Percentiles rank a stretch among this genome's conserved stretches.
Conservation (phyloP, 2,329 filamentous ascomycete species). For the Arthrobotrys pseudoclavata region DNA sequence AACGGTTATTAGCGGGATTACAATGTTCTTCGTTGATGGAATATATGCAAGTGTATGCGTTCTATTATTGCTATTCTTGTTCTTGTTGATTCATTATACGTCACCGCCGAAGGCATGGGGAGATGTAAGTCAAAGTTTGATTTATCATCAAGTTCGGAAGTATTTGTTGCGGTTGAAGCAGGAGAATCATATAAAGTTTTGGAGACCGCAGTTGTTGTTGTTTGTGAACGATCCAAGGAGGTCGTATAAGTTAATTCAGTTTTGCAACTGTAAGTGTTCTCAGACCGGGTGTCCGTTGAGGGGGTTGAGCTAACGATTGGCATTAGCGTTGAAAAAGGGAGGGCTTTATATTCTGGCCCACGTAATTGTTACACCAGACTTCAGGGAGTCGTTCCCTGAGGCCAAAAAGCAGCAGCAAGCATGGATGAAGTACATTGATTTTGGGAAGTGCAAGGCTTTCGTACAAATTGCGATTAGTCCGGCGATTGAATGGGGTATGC, state of each 20-base stretch:
- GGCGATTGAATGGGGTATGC: constrained; percentile 83
- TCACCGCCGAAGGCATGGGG: constrained; percentile 90
- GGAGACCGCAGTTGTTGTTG: constrained; percentile 85
- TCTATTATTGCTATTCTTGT: constrained; percentile 79
- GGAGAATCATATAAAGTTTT: constrained; percentile 88
- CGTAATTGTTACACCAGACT: constrained; percentile 88
- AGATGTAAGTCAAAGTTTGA: constrained; percentile 88
- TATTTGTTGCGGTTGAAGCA: constrained; percentile 85
- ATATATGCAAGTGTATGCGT: constrained; percentile 83
- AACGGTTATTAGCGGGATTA: constrained; percentile 79
- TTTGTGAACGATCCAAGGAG: constrained; percentile 85
- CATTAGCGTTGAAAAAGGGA: constrained; percentile 80
- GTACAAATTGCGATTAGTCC: constrained; percentile 88
- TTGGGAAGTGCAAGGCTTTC: constrained; percentile 87
- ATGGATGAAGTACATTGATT: constrained; percentile 90
- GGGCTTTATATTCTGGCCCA: constrained; percentile 87
- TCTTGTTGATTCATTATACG: constrained; percentile 86
- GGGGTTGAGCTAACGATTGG: constrained; percentile 11
- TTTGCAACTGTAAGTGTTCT: constrained; percentile 76
- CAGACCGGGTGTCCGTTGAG: too few species aligned
- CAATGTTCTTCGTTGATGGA: constrained; percentile 92
- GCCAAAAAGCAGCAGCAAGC: constrained; percentile 83
- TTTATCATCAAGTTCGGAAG: constrained; percentile 89
- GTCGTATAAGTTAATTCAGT: constrained; percentile 86
- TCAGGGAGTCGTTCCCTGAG: constrained; percentile 81